Conservation (phyloP, 2,329 filamentous ascomycete species). For the Trichoderma sp. region DNA sequence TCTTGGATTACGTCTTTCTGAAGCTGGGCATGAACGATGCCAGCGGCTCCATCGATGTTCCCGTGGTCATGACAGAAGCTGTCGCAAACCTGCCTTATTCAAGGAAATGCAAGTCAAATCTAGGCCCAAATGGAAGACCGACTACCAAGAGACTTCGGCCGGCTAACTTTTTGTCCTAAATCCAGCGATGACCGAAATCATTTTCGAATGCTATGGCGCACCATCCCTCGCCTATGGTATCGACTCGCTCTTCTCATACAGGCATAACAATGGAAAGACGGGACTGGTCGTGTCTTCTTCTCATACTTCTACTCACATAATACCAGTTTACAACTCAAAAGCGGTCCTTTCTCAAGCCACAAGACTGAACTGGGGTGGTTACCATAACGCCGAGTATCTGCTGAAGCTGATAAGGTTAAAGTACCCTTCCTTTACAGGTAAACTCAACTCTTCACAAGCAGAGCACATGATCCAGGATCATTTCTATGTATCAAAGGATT, state of each 20-base stretch:
- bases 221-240: constrained; percentile 92
- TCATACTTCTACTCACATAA: constrained; percentile 91
- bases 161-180: constrained; percentile 12
- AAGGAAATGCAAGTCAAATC: constrained; percentile 68
- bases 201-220: constrained; percentile 94
- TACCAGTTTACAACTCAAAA: constrained; percentile 87
- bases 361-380: constrained; percentile 91
- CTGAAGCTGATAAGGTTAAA: constrained; percentile 87
- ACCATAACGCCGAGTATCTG: constrained; percentile 86
- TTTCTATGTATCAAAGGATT: constrained; percentile 85
- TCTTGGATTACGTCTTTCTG: constrained; percentile 91
- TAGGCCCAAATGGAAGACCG: no score
- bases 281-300: constrained; percentile 91
- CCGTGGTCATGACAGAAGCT: constrained; percentile 93
- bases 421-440: constrained; percentile 85
- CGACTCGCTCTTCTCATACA: constrained; percentile 94
- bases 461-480: constrained; percentile 86
- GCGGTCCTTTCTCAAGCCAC: constrained; percentile 83
- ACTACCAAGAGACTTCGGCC: no score
- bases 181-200: constrained; percentile 90
- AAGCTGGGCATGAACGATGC: constrained; percentile 83
- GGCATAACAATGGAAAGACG: constrained; percentile 83
- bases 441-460: constrained; percentile 82
- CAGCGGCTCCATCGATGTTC: constrained; percentile 75
- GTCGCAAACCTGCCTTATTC: constrained; percentile 90